Evolutionary conservation across 257 asterid genomes (phyloP).

Genomic region (Pogostemon cablin): DNA sequence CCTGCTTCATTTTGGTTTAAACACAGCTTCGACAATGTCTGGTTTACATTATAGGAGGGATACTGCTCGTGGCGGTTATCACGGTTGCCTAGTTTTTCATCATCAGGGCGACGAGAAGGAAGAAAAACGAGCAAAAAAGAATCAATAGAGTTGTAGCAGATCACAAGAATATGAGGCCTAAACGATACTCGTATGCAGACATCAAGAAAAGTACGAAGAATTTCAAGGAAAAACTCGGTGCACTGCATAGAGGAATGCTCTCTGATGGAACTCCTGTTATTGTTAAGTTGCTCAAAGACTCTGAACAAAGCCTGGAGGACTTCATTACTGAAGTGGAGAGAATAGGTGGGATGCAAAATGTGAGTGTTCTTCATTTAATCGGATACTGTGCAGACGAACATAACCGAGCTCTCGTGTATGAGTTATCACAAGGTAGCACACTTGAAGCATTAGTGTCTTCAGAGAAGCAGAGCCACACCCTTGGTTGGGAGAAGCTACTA

Average conservation of each 20-base stretch:
- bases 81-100: slow-evolving; percentile 20
- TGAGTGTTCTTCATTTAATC: slow-evolving; percentile 30
- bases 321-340: slow-evolving; percentile 34
- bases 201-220: slow-evolving; percentile 34
- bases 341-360: slow-evolving; percentile 30
- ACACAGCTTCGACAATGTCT: neutral
- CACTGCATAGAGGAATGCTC: slow-evolving; percentile 34
- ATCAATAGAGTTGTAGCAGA: slow-evolving; percentile 19
- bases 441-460: slow-evolving; percentile 18
- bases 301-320: slow-evolving; percentile 21
- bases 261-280: slow-evolving; percentile 31
- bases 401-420: slow-evolving; percentile 40
- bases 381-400: slow-evolving; percentile 36
- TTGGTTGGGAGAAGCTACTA: slow-evolving; percentile 34
- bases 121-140: slow-evolving; percentile 29
- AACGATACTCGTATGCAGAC: slow-evolving; percentile 41
- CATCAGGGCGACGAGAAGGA: slow-evolving; percentile 22
- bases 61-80: slow-evolving; percentile 7
- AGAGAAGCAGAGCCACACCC: neutral
- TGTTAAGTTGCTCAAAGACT: slow-evolving; percentile 29
- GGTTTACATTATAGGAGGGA: slow-evolving; percentile 31
- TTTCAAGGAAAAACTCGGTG: slow-evolving; percentile 35
- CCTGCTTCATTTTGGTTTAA: neutral
- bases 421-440: slow-evolving; percentile 31
- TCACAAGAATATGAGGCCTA: slow-evolving; percentile 37